Evolutionary conservation across 2,329 filamentous ascomycete genomes (phyloP).

Genomic region (Ophiosphaerella herpotricha): DNA sequence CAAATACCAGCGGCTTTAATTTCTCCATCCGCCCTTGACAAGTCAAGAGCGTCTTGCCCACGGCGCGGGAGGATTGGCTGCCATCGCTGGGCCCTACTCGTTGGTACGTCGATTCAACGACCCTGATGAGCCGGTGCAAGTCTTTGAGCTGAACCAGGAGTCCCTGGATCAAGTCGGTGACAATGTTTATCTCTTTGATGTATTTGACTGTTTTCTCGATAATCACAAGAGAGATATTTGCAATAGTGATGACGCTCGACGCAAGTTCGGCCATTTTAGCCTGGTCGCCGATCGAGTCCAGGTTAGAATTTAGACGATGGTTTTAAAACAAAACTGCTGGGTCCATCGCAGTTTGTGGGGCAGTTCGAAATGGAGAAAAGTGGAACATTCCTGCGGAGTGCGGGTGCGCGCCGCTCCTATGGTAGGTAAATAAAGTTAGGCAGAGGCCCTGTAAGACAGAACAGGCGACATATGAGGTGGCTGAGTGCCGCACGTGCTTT

Average conservation of each 20-base stretch:
- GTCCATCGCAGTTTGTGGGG: background rate
- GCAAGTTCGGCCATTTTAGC: constrained; percentile 21
- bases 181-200: constrained; percentile 14
- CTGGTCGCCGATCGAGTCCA: background rate
- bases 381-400: no score
- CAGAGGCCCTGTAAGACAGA: no score
- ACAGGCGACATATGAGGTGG: no score
- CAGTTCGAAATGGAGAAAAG: background rate
- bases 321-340: background rate
- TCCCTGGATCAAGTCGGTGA: constrained; percentile 6
- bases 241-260: constrained; percentile 17
- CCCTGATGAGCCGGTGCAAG: constrained; percentile 6
- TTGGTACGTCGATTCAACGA: constrained; percentile 12
- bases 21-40: constrained; percentile 8
- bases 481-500: no score
- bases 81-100: constrained; percentile 1
- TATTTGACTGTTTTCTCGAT: constrained; percentile 13
- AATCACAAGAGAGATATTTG: constrained; percentile 10
- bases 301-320: background rate
- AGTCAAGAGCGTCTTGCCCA: constrained; percentile 8
- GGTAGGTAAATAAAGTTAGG: no score
- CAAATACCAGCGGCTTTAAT: constrained; percentile 7
- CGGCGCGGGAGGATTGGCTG: constrained; percentile 2
- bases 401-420: no score
- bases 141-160: constrained; percentile 10